Evolutionary conservation across 2,329 filamentous ascomycete species (phyloP).

Genomic region (Drechslerella dactyloides): DNA sequence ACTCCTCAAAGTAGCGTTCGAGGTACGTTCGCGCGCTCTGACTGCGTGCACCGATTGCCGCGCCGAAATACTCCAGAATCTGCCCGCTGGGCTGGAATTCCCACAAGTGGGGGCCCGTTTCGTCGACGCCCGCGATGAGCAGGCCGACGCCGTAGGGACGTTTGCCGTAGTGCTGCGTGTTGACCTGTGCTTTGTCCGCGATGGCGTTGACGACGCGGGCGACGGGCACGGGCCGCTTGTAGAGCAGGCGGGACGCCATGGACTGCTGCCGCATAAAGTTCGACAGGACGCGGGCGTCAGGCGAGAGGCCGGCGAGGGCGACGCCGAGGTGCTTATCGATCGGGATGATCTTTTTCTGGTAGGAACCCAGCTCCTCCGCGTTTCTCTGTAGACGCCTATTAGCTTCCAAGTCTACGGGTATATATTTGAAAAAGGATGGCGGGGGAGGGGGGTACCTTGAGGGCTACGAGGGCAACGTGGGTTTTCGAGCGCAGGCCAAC

Average conservation of each 20-base stretch:
- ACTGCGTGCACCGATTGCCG: conserved; percentile 91
- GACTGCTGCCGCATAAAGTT: conserved; percentile 99
- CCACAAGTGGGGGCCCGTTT: conserved; percentile 91
- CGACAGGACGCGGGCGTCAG: conserved; percentile 96
- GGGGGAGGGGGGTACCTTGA: conserved; percentile 73
- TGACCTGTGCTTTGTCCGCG: conserved; percentile 93
- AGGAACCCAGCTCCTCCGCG: conserved; percentile 97
- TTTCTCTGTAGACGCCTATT: conserved; percentile 71
- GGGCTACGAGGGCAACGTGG: conserved; percentile 90
- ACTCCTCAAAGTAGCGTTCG: conserved; percentile 86
- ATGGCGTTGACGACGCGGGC: conserved; percentile 89
- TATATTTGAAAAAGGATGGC: background rate
- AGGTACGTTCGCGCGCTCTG: conserved; percentile 98
- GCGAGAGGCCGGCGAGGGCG: conserved; percentile 94
- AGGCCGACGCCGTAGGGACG: conserved; percentile 94
- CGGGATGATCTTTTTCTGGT: conserved; percentile 98
- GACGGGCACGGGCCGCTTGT: conserved; percentile 89
- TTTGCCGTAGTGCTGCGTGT: conserved; percentile 97
- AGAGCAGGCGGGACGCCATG: conserved; percentile 91
- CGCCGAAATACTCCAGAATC: conserved; percentile 96
- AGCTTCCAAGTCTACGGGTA: conserved; percentile 21
- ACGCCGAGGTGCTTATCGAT: conserved; percentile 96
- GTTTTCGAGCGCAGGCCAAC: conserved; percentile 98
- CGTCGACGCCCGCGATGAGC: conserved; percentile 90
- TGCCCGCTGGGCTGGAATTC: conserved; percentile 97